Percentiles rank a stretch among this genome's conserved stretches.
These are phyloP conservation scores for Cydonia oblonga DNA, from an alignment of 331 rosid genomes.

Conservation along the genomic window DNA sequence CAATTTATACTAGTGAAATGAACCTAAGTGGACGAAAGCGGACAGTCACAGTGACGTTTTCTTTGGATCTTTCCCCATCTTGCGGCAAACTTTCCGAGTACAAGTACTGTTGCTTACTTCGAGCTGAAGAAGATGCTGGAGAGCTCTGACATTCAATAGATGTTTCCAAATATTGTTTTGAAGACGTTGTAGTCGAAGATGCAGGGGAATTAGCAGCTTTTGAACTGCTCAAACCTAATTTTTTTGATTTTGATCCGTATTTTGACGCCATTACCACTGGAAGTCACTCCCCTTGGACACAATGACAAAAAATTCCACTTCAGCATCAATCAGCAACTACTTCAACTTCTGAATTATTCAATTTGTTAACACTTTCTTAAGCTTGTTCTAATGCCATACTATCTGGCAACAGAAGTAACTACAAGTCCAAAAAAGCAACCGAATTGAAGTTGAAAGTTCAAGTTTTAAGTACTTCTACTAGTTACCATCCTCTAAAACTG, in stretches of 20 bases:
- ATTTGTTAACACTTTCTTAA: not conserved
- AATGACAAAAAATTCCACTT: slow-evolving; percentile 1
- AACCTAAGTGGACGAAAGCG: slow-evolving; percentile 97
- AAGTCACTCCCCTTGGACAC: slow-evolving; percentile 32
- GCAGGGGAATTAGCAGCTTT: slow-evolving; percentile 69
- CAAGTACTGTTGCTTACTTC: slow-evolving; percentile 68
- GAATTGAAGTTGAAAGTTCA: not conserved
- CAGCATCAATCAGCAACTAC: slow-evolving; percentile 1
- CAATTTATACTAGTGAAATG: slow-evolving; percentile 15
- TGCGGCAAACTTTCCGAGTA: slow-evolving; percentile 39
- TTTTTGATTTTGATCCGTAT: slow-evolving; percentile 41
- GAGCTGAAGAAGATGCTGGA: slow-evolving; percentile 78
- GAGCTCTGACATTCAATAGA: slow-evolving; percentile 83
- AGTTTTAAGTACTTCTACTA: not conserved
- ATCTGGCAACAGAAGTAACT: not conserved
- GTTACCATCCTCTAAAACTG: not conserved
- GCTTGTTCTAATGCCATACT: slow-evolving; percentile 1
- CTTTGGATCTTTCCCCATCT: slow-evolving; percentile 48
- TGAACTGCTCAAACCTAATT: slow-evolving; percentile 26
- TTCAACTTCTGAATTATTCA: not conserved
- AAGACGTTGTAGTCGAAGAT: slow-evolving; percentile 80
- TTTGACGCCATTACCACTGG: slow-evolving; percentile 61
- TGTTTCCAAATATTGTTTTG: slow-evolving; percentile 61
- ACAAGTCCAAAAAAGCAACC: not conserved
- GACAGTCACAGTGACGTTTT: slow-evolving; percentile 93